Evolutionary conservation across 2,329 filamentous ascomycete genomes (phyloP).

Genomic region (Biscogniauxia marginata): DNA sequence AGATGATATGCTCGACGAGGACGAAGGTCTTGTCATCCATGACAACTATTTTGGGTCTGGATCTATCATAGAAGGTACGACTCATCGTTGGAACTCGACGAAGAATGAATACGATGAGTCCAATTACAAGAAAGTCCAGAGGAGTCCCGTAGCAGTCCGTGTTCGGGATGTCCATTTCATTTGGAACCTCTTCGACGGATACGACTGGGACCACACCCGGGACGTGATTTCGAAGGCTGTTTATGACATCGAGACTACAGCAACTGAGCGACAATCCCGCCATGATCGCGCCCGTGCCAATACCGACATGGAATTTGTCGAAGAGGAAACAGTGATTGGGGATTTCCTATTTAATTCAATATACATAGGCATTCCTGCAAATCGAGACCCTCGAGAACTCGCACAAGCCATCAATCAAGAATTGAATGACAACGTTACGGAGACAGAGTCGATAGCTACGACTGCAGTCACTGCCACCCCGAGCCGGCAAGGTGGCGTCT

Average conservation of each 20-base stretch:
- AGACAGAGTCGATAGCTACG: slow-evolving; percentile 85
- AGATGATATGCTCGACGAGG: slow-evolving; percentile 46
- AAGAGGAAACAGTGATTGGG: slow-evolving; percentile 83
- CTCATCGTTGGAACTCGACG: slow-evolving; percentile 77
- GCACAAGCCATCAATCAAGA: slow-evolving; percentile 82
- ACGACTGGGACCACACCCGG: slow-evolving; percentile 89
- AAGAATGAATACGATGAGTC: slow-evolving; percentile 71
- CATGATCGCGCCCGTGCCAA: slow-evolving; percentile 55
- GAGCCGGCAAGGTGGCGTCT: slow-evolving; percentile 44
- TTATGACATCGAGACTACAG: slow-evolving; percentile 79
- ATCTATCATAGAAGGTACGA: slow-evolving; percentile 61
- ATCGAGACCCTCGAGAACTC: slow-evolving; percentile 79
- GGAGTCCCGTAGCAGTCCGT: slow-evolving; percentile 72
- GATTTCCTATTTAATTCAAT: slow-evolving; percentile 99
- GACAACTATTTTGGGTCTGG: slow-evolving; percentile 74
- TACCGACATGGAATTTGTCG: slow-evolving; percentile 65
- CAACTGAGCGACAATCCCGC: slow-evolving; percentile 68
- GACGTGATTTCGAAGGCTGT: slow-evolving; percentile 86
- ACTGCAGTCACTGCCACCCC: slow-evolving; percentile 65
- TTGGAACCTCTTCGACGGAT: slow-evolving; percentile 97
- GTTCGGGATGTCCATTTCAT: slow-evolving; percentile 89
- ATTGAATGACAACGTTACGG: slow-evolving; percentile 80
- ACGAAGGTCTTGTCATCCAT: slow-evolving; percentile 64
- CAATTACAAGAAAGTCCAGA: slow-evolving; percentile 58
- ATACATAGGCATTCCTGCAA: slow-evolving; percentile 89